Evolutionary conservation across 1,284 basidiomycete species (phyloP), one percentile per base, ranked within the genome.

Genomic region (Phellopilus nigrolimitatus): DNA sequence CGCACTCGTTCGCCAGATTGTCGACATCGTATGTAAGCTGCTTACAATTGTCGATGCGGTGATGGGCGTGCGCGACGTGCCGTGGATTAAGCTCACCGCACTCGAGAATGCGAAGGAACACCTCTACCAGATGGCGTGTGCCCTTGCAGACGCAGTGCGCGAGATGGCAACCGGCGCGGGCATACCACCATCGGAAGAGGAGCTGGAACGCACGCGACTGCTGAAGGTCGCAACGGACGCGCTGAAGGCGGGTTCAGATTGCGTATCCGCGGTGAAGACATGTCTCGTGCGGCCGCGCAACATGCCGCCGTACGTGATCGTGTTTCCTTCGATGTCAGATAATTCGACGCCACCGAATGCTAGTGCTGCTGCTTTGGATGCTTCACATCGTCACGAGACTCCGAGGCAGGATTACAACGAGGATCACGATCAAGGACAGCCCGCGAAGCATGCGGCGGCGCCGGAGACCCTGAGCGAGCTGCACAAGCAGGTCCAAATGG

Each of bases 31-130:
- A 15, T 89, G 92, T 66, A 89, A 89, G 61, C 76, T 97, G 45
- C 75, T 97, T 49, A 86, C 87, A n/a, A 85, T 98, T 47, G 92
- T 97, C 42, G 95, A 97, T 64, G 86, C 87, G 2, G 88, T 95
- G 34, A 80, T 87, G 59, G 77, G 79, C 45, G 85, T 84, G 64
- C 77, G 81, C 30, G 77, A 79, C 56, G 67, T 88, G 48, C 76
- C 80, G 31, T 58, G 67, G 25, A 71, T 75, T 56, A 79, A 79
- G 58, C 67, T 83, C 3, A 75, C 75, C 21, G 74, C 75, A 59
- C 73, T 95, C 21, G 78, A 74, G 55, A 71, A 73, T 22, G 84
- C 90, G 1, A 91, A 94, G 65, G 88, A 91, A 58, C 80, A 82
- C 15, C 72, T 98, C 36, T 97, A 94, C 67, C 82, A 81, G 51